These are phyloP conservation scores for Anthracocystis panici-leucophaei DNA, from an alignment of 1,284 basidiomycete species.

Conservation along the genomic window DNA sequence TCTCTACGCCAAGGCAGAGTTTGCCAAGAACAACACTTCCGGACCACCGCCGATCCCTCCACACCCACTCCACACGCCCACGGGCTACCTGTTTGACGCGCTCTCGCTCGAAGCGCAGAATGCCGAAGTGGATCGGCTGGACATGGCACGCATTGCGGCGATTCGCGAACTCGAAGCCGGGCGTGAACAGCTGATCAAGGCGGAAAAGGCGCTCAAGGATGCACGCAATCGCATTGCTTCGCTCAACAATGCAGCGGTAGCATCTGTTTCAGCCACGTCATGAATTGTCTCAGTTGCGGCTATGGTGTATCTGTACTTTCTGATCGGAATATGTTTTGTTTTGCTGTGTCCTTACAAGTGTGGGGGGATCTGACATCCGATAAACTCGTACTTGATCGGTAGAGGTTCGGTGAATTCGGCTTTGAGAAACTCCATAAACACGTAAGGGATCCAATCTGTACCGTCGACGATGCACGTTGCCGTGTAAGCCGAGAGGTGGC, in stretches of 20 bases:
- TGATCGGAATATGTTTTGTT: background rate
- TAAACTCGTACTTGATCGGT: slow-evolving; percentile 21
- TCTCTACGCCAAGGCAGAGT: slow-evolving; percentile 27
- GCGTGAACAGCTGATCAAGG: slow-evolving; percentile 63
- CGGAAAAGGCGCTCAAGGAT: slow-evolving; percentile 65
- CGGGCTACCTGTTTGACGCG: slow-evolving; percentile 72
- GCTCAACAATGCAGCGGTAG: slow-evolving; percentile 22
- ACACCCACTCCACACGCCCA: slow-evolving; percentile 64
- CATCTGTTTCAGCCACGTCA: background rate
- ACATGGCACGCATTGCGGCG: slow-evolving; percentile 80
- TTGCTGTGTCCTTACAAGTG: slow-evolving; percentile 9
- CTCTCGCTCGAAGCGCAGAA: slow-evolving; percentile 82
- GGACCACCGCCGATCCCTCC: slow-evolving; percentile 34
- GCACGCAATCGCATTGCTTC: slow-evolving; percentile 26
- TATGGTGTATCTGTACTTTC: slow-evolving; percentile 13
- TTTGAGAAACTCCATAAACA: slow-evolving; percentile 28
- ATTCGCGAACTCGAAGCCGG: slow-evolving; percentile 68
- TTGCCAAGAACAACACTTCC: slow-evolving; percentile 4
- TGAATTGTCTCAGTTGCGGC: background rate
- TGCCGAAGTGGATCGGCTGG: slow-evolving; percentile 82
- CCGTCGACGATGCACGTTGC: slow-evolving; percentile 41
- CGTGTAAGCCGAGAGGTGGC: slow-evolving; percentile 30
- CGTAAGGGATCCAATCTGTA: slow-evolving; percentile 32
- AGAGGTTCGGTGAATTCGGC: slow-evolving; percentile 16
- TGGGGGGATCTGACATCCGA: slow-evolving; percentile 41